Evolutionary conservation across 768 basidiomycete species (phyloP), one percentile per base, ranked within the genome.

Genomic region (Chlorophyllum brunneum): DNA sequence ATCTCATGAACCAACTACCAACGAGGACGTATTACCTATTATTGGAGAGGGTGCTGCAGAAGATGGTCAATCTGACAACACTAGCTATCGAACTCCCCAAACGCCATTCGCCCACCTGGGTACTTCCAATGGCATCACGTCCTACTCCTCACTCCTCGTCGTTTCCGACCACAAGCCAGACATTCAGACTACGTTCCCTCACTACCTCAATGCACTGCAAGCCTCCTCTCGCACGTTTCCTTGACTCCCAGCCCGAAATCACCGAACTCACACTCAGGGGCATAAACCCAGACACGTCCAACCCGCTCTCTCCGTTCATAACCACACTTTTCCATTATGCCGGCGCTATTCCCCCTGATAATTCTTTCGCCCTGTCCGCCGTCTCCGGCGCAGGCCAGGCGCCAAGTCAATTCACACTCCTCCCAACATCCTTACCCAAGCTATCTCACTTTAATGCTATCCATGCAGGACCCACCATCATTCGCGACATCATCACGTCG

Each of bases 181-280:
- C 20, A 46, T 78, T 81, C 57, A 63, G 65, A 4, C 71, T 86
- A 26, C 57, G 61, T n/a, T 59, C 67, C 0, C 73, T 85, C 58
- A 71, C 77, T 8, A 83, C 81, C 0, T 80, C 82, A 15, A 74
- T 83, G 64, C 73, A 75, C n/a, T 82, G 75, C 58, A 74, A 77
- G 34, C 57, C 61, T 3, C 60, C 66, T 3, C 69, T 86, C 11
- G 78, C 78, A 0, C 51, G 58, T 7, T 82, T 85, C 62, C 70
- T 86, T 48, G 77, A 74, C 50, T 65, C 67, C 0, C 83, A 85
- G 63, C 66, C 65, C 4, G 56, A 61, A 23, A 67, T 86, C 54
- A 59, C 61, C 33, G 78, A 85, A 22, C 70, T 86, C 48, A 78
- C 78, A 10, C 71, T 85, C 20, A 71, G 81, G 18, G 82, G 82